Base-by-base conservation (phyloP, 163 green algal species). In the Scenedesmus sp. region DNA sequence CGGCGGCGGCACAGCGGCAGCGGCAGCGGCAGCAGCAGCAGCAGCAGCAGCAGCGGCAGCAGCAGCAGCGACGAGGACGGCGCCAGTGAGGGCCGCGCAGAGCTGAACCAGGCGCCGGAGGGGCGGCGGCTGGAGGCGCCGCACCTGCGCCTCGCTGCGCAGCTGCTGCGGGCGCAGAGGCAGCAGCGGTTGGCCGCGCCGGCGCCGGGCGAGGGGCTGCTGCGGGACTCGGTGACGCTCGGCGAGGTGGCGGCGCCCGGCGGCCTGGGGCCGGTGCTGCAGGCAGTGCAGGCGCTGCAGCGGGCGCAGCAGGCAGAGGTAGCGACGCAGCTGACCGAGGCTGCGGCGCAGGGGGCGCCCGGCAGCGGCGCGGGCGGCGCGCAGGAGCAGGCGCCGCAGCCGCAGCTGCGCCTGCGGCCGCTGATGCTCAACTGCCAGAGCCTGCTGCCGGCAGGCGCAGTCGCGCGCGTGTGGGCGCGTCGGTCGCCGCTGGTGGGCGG, bases 201-300 rank as follows among this genome's bases (percentile, higher is more conserved):
- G n/a, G n/a, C n/a, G n/a, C n/a, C n/a, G n/a, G n/a, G n/a, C n/a
- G n/a, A n/a, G n/a, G n/a, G n/a, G n/a, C n/a, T n/a, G n/a, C n/a
- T n/a, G n/a, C n/a, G n/a, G n/a, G n/a, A n/a, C n/a, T n/a, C n/a
- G n/a, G n/a, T n/a, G n/a, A n/a, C n/a, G n/a, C n/a, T n/a, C n/a
- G n/a, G n/a, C n/a, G n/a, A n/a, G n/a, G n/a, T n/a, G n/a, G n/a
- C n/a, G n/a, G n/a, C n/a, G 22, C 22, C 31, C 39, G 33, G 22
- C 20, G 18, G 63, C 42, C n/a, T 72, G n/a, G 24, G 24, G 14
- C 22, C 47, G 4, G 15, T 72, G 1, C 11, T 72, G 42, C 13
- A 9, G 9, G 63, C 63, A 58, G 42, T 72, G 36, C 66, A 75
- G 66, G 17, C 22, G 66, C 31, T 51, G 29, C 48, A 73, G 24